phyloP scores from a whole-genome alignment of 257 asterid genomes.

The Solanum peruvianum region DNA sequence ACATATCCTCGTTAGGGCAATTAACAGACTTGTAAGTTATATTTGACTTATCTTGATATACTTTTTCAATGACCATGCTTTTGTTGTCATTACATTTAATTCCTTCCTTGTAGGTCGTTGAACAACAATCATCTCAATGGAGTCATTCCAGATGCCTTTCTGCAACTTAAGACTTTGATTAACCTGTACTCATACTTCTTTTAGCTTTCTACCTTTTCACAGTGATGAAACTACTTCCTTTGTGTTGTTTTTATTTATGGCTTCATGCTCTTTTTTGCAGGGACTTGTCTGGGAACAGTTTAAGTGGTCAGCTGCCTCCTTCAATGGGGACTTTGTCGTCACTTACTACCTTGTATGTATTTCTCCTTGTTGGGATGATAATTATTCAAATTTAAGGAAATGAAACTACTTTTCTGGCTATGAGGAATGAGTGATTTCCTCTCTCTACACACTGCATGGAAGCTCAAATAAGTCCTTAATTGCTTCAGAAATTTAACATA shows the following conservation, averaged over 20 bases:
- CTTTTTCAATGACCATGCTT: not conserved
- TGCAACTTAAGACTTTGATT: slow-evolving; percentile 33
- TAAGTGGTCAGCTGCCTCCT: slow-evolving; percentile 65
- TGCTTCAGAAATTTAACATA: not conserved
- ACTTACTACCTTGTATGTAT: slow-evolving; percentile 61
- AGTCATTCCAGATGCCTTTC: slow-evolving; percentile 69
- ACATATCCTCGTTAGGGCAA: slow-evolving; percentile 45
- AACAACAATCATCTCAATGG: slow-evolving; percentile 59
- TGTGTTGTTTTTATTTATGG: not conserved
- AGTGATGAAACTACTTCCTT: not conserved
- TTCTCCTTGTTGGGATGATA: not conserved
- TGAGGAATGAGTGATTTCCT: not conserved
- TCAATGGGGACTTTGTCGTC: slow-evolving; percentile 61
- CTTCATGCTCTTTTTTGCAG: slow-evolving; percentile 22
- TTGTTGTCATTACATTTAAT: not conserved
- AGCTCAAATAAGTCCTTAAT: not conserved
- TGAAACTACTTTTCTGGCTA: not conserved
- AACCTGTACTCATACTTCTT: slow-evolving; percentile 33
- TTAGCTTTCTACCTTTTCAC: not conserved
- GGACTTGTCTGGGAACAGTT: slow-evolving; percentile 68
- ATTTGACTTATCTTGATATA: not conserved
- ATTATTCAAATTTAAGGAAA: not conserved
- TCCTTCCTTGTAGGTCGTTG: slow-evolving; percentile 37
- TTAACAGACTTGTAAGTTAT: slow-evolving; percentile 54
- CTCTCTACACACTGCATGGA: not conserved